Percentiles rank a stretch among this genome's conserved stretches.
Evolutionary conservation across 768 basidiomycete species (phyloP).

Genomic region (Serendipita vermifera): DNA sequence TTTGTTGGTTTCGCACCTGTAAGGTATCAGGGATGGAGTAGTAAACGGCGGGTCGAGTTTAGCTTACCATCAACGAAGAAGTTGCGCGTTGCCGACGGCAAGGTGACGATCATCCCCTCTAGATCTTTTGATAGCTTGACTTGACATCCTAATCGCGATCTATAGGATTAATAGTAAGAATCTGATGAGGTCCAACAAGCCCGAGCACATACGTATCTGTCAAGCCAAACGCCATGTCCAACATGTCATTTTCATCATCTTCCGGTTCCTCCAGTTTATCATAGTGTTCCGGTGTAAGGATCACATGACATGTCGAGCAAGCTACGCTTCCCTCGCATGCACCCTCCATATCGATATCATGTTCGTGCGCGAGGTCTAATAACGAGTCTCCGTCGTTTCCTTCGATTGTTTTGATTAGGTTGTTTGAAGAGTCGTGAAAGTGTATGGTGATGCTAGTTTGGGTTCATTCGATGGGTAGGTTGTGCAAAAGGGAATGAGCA

Average conservation of each 20-base stretch:
- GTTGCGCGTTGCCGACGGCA: slow-evolving; percentile 88
- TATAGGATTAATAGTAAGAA: slow-evolving; percentile 15
- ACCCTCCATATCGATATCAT: slow-evolving; percentile 96
- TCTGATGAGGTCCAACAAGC: slow-evolving; percentile 18
- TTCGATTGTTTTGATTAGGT: slow-evolving; percentile 73
- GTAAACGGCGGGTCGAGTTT: too few species aligned
- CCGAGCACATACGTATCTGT: slow-evolving; percentile 83
- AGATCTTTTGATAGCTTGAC: slow-evolving; percentile 60
- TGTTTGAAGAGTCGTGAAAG: slow-evolving; percentile 82
- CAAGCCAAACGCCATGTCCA: slow-evolving; percentile 94
- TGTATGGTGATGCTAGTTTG: slow-evolving; percentile 81
- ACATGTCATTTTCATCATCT: slow-evolving; percentile 97
- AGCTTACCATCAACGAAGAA: slow-evolving; percentile 88
- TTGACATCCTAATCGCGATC: slow-evolving; percentile 39
- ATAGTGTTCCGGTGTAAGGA: slow-evolving; percentile 68
- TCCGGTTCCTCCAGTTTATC: slow-evolving; percentile 83
- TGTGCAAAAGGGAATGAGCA: too few species aligned
- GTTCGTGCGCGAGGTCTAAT: slow-evolving; percentile 80
- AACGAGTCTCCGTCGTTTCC: slow-evolving; percentile 92
- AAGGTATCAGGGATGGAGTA: too few species aligned
- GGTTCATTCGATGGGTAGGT: too few species aligned
- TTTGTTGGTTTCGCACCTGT: too few species aligned
- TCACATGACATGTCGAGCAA: slow-evolving; percentile 95
- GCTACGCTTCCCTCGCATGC: slow-evolving; percentile 96
- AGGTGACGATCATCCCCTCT: slow-evolving; percentile 70